Conservation (phyloP, 2,329 filamentous ascomycete species). For the Rhynchosporium agropyri region DNA sequence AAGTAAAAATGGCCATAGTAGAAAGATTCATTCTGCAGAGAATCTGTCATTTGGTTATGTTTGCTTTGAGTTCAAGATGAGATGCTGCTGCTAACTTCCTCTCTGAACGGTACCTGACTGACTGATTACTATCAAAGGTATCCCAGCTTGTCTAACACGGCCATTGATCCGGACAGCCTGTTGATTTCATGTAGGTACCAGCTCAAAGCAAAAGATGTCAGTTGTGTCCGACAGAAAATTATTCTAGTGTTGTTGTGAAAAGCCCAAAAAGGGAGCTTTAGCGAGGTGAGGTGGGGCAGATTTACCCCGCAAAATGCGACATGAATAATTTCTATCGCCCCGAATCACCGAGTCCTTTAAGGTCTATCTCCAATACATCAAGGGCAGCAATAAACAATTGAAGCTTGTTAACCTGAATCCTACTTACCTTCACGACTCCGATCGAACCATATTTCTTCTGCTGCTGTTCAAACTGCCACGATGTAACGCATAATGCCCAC, state of each 20-base stretch:
- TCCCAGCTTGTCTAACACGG: constrained; percentile 18
- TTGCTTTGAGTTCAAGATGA: not conserved
- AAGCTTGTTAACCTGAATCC: no score
- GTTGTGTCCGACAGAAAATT: not conserved
- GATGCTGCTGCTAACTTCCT: constrained; percentile 1
- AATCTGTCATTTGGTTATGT: not conserved
- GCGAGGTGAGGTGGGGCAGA: not conserved
- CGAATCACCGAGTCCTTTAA: not conserved
- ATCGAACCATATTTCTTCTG: no score
- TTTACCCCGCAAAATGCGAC: not conserved
- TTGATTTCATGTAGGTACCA: constrained; percentile 16
- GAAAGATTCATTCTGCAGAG: not conserved
- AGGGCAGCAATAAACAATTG: no score
- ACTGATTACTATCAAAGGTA: not conserved
- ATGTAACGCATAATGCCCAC: no score
- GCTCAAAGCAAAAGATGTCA: not conserved
- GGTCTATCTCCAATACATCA: not conserved
- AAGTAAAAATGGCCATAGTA: not conserved
- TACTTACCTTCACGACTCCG: no score
- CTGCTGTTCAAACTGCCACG: no score
- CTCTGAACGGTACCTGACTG: not conserved
- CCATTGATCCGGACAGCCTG: constrained; percentile 16
- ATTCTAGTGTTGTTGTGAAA: not conserved
- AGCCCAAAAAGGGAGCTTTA: not conserved
- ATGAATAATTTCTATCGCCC: no score